Base-by-base conservation (phyloP, 1,139 yeast species). In the Lodderomyces theae region DNA sequence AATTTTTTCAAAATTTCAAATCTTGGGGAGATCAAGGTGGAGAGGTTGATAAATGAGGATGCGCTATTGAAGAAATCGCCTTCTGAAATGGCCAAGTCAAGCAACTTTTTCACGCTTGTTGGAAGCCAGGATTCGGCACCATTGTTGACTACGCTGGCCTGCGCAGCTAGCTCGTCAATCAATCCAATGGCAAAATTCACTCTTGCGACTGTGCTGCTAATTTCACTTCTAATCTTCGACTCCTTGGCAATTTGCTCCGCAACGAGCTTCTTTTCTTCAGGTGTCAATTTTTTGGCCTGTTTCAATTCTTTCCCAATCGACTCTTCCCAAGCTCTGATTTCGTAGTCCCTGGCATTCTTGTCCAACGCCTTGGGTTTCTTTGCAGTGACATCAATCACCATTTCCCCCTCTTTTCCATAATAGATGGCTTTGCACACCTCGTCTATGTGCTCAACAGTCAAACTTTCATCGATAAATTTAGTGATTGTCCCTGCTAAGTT, bases 251-350 rank as follows among this genome's bases (percentile, higher is more conserved):
- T 54, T 55, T 87, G 90, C 35, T 74, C 79, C 38, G 74, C 72
- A 2, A 85, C 79, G 43, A 76, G 59, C 0, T 54, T 63, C 51
- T 80, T 85, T 45, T 92, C 96, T 53, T 89, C 97, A 51, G 80
- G 85, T 8, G 95, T 74, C 38, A 83, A 67, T 53, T 83, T 85
- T 61, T 74, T 79, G 4, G 58, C 60, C 5, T 45, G 50, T 38
- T 63, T 61, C 42, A 88, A 70, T 56, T 87, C 92, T 49, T 80
- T 80, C 52, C 90, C 79, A 36, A 92, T 76, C 39, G 77, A 77
- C 53, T 84, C 90, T 59, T 92, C 98, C 97, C 98, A 92, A 55
- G 86, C 82, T 47, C 78, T 71, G 12, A 89, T 86, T 52, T 86
- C 95, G 56, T 86, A 87, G 53, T 89, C 96, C 55, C 80, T 87